These are phyloP conservation scores for Cercospora zeina DNA, from an alignment of 2,329 filamentous ascomycete genomes.

Conservation along the genomic window DNA sequence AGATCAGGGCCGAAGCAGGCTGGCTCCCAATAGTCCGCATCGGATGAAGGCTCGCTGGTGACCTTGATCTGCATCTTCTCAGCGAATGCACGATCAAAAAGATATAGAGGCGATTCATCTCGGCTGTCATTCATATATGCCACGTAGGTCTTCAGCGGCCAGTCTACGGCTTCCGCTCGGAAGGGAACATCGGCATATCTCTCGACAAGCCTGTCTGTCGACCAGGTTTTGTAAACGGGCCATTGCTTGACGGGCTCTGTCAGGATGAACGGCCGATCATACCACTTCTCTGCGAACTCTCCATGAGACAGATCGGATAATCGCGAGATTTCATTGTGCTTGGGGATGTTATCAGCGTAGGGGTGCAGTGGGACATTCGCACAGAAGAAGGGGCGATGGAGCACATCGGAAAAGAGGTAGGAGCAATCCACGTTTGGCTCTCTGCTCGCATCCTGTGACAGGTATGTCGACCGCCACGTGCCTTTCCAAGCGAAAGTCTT, in stretches of 20 bases:
- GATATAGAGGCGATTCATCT: slow-evolving; percentile 79
- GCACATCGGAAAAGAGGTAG: slow-evolving; percentile 82
- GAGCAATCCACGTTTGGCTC: slow-evolving; percentile 67
- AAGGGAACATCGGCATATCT: slow-evolving; percentile 69
- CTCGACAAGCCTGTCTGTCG: slow-evolving; percentile 63
- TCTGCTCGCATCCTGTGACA: slow-evolving; percentile 58
- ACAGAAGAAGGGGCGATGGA: slow-evolving; percentile 89
- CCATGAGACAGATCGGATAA: slow-evolving; percentile 67
- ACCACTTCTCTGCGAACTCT: slow-evolving; percentile 76
- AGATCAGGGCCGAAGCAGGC: slow-evolving; percentile 82
- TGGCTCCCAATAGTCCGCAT: slow-evolving; percentile 72
- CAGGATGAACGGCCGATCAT: slow-evolving; percentile 79
- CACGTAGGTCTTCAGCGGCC: slow-evolving; percentile 78
- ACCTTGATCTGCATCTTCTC: slow-evolving; percentile 76
- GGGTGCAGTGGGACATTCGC: slow-evolving; percentile 68
- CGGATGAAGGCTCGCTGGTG: slow-evolving; percentile 40
- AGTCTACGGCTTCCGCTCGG: slow-evolving; percentile 90
- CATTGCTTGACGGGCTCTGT: slow-evolving; percentile 78
- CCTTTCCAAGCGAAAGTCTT: slow-evolving; percentile 68
- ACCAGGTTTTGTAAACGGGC: slow-evolving; percentile 77
- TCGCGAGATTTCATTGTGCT: slow-evolving; percentile 69
- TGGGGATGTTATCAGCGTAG: slow-evolving; percentile 71
- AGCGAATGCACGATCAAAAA: slow-evolving; percentile 85
- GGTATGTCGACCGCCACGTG: slow-evolving; percentile 78
- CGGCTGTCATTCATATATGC: slow-evolving; percentile 75